Evolutionary conservation across 345 rosid genomes (phyloP), one percentile per base, ranked within the genome.

Genomic region (Cardamine resedifolia): DNA sequence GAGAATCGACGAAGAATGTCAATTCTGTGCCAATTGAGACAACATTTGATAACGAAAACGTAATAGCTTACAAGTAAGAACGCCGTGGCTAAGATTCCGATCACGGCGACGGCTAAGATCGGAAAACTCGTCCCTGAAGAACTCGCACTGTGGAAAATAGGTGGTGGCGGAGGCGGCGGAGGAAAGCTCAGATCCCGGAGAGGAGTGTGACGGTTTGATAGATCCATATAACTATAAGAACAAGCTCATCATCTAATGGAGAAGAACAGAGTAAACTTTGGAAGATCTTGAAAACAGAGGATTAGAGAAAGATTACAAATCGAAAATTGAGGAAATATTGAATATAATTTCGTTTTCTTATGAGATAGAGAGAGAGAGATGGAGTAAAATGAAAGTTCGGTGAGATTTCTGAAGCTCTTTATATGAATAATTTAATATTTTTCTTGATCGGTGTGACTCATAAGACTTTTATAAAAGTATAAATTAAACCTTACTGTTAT

Each of bases 21-120:
- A 41, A 88, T 83, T 4, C 87, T 68, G 76, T 88, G 96, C 96
- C 96, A 89, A 34, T 73, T 89, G 11, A 94, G 92, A 77, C 97
- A 89, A 71, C 98, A 94, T 75, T 91, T 91, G 76, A 94, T 89
- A 14, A 84, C 92, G 6, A 91, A 94, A 70, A 94, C 58, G 66
- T 91, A 91, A 63, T 94, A 94, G 84, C 98, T 83, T 23, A 94
- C 88, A 2, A 94, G 86, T 80, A 94, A 77, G 70, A 91, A 89
- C 38, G 87, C 88, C 3, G 95, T 91, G 49, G 96, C 95, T 5
- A 91, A 52, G 72, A 94, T 94, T 45, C 97, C 98, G 14, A 94
- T 85, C 10, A 89, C 76, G 5, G 96, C 89, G 19, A 94, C 75
- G 48, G 85, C 88, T 75, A 94, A 80, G 66, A 94, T 87, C 4